Base-by-base conservation (phyloP, 495 filamentous ascomycete species). In the Cercophora newfieldiana region DNA sequence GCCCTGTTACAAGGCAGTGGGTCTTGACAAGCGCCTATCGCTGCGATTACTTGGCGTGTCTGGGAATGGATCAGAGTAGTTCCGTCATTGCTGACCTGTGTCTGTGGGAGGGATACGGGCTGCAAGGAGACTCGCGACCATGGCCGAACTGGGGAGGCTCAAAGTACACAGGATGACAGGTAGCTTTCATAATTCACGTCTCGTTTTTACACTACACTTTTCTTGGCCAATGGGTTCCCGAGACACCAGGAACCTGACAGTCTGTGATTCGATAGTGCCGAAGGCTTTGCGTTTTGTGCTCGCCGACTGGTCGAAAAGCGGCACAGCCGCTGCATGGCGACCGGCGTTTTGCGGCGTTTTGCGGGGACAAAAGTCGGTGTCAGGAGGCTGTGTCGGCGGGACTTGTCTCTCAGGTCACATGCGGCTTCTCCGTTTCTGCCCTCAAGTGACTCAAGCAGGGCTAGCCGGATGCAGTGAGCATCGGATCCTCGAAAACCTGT, bases 121-220 rank as follows among this genome's bases (percentile, higher is more conserved):
- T 26, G 48, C 31, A 10, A 57, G 47, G 44, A n/a, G 51, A 48
- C 50, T 64, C 58, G 63, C 64, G 29, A 19, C 63, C 56, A 51
- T 64, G 63, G 59, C 63, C 25, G 44, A 57, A 51, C 60, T 47
- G 44, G 57, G 65, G 54, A 51, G 55, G 59, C 50, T 58, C 63
- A 65, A 47, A 48, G 47, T 14, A 68, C 26, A 48, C 31, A 50
- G 5, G 54, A 70, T 56, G 57, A 53, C 59, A 66, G 62, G 62
- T 72, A 71, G 65, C 66, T 73, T 67, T 72, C 72, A 69, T 74
- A 72, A 72, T 72, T 53, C 61, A 74, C 30, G 62, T 63, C 59
- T 66, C 59, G 65, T 64, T 70, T 70, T 57, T 22, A 22, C 26
- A 3, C 26, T 53, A 26, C 54, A 57, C 61, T 63, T 62, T 28